Evolutionary conservation across 371 early-diverging fungal species (phyloP).

Genomic region (Mortierella sp.): DNA sequence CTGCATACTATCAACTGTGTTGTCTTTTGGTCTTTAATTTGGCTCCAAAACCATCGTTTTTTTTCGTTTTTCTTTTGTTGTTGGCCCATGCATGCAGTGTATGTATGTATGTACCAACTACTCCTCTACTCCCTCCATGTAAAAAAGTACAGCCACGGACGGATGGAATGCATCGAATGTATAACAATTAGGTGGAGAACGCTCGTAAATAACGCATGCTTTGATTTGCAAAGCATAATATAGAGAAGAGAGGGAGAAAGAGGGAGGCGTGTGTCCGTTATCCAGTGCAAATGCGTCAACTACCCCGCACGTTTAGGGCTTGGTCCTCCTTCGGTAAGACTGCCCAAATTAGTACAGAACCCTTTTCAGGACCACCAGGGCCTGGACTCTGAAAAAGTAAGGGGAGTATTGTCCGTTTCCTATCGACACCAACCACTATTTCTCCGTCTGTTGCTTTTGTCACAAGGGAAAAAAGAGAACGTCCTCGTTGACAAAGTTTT

Average conservation of each 20-base stretch:
- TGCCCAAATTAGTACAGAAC: no score
- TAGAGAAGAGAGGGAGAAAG: no score
- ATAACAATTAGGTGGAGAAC: background rate
- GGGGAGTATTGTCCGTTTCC: no score
- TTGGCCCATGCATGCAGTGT: constrained; percentile 6
- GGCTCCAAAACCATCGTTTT: background rate
- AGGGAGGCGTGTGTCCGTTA: background rate
- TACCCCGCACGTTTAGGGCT: constrained; percentile 9
- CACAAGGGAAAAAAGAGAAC: no score
- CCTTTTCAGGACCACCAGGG: background rate
- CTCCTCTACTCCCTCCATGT: background rate
- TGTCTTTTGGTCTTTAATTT: no score
- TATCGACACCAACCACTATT: no score
- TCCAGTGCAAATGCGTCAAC: background rate
- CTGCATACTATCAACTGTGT: background rate
- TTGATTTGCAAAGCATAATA: no score
- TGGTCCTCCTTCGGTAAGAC: background rate
- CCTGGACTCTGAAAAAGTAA: no score
- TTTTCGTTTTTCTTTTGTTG: background rate
- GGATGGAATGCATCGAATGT: background rate
- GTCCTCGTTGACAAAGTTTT: no score
- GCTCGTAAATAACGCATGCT: background rate
- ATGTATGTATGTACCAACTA: background rate
- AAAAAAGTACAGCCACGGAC: background rate
- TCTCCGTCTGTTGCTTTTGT: no score